Evolutionary conservation across 805 yeast genomes (phyloP), one percentile per base, ranked within the genome.

Genomic region (Wickerhamomyces chambardii): DNA sequence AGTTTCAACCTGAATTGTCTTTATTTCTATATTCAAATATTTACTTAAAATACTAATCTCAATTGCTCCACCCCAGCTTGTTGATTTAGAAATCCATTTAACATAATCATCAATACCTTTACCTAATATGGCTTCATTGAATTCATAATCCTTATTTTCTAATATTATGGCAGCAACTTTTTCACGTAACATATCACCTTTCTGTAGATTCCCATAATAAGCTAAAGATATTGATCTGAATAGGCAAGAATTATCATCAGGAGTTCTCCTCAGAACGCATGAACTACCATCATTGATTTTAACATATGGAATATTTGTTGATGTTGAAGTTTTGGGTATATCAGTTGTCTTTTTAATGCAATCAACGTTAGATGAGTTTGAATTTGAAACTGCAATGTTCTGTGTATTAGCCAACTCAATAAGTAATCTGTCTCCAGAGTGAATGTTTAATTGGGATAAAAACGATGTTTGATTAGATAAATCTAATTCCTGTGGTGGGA

Each of bases 51-150:
- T 78, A 8, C 76, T 73, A 31, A 82, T 56, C 50, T 83, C 94
- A 32, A 83, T 81, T 3, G 85, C 90, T 6, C 94, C 94, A 22
- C 94, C 94, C 94, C 92, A 83, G 15, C 81, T 68, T 26, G 66
- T 74, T 15, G 66, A 67, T 37, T 66, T 58, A 31, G 50, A 43
- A 17, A 83, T 83, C 90, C 92, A 83, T 6, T 56, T 41, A 25
- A 70, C 56, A 48, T 83, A 83, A 9, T 70, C 68, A 0, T 50
- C 47, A 2, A 59, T 53, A 0, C 68, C 39, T 62, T 63, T 44
- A 3, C 84, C 87, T 32, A 83, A 57, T 4, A 79, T 68, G 0
- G 73, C 79, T 28, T 68, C 78, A 32, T 62, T 64, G 51, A 74
- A 82, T 15, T 60, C 64, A 1, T 55, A 5, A 7, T 14, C 57